Evolutionary conservation across 179 eudicot genomes (phyloP), one percentile per base, ranked within the genome.

Genomic region (Pouteria campechiana): DNA sequence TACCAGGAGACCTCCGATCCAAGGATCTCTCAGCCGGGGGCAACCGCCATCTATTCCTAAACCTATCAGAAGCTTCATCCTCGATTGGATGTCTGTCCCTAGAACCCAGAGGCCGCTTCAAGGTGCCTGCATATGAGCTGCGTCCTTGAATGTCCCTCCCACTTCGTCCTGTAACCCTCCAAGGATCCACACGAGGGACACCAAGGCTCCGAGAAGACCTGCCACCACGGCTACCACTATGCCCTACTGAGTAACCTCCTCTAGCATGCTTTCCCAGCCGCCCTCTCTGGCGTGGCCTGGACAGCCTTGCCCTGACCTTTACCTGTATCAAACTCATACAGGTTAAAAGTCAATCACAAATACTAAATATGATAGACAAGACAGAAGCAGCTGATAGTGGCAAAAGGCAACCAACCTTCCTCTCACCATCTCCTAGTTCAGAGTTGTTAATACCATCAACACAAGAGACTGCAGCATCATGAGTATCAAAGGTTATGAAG

Each of bases 241-340:
- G 17, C 15, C 8, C 46, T 22, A 24, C 7, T n/a, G 31, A 31
- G 25, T 41, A 41, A 41, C 46, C 31, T 41, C 46, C 37, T 32
- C 37, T 28, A 23, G 31, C 24, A 41, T 41, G 31, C 25, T 13
- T 41, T 22, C 10, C 29, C 6, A 11, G 4, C 31, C 25, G 23
- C 12, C 46, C 46, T 24, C 46, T 41, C 9, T 41, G 46, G 4
- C 46, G 46, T 14, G 46, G 46, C 31, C 31, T 41, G 7, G 46
- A 21, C 16, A 41, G 25, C 46, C 46, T 41, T 21, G 46, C 46
- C 46, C 46, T 41, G 14, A 41, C 18, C 31, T 41, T 41, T 18
- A 23, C 46, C 46, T 41, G 25, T 31, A 41, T 22, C 23, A 1
- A 23, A 41, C 15, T 14, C 18, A 41, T 13, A 7, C 9, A 20